Conservation (phyloP, 2,329 filamentous ascomycete genomes). For the Colletotrichum graminicola region DNA sequence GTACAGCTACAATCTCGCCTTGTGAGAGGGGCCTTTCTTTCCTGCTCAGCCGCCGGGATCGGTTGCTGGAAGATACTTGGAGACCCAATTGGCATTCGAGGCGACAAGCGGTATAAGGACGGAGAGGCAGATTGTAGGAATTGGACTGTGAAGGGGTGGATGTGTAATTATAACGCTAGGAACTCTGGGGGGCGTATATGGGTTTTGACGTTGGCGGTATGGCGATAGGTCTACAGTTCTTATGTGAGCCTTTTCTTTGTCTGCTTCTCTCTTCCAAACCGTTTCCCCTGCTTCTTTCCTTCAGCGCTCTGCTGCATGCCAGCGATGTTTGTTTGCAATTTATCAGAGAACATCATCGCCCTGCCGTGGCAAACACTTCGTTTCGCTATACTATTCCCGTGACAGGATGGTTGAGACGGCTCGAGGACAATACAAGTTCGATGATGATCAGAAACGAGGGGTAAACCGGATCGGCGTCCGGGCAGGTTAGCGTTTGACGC, state of each 20-base stretch:
- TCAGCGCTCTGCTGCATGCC: background rate
- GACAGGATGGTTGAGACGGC: background rate
- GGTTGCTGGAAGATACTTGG: background rate
- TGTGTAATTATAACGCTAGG: conserved; percentile 33
- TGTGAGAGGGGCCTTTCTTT: conserved; percentile 62
- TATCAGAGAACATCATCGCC: background rate
- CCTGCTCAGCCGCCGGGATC: conserved; percentile 49
- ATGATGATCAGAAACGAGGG: background rate
- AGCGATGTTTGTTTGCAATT: no score
- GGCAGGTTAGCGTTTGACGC: background rate
- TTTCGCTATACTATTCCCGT: background rate
- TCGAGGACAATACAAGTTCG: no score
- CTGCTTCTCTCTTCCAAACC: background rate
- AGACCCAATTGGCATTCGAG: background rate
- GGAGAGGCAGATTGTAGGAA: conserved; percentile 8
- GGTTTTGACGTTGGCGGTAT: conserved; percentile 33
- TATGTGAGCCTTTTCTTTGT: conserved; percentile 7
- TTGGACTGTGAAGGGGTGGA: background rate
- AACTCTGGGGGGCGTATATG: conserved; percentile 13
- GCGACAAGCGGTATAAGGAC: background rate
- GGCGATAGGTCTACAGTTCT: conserved; percentile 34
- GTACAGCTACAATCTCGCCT: conserved; percentile 75
- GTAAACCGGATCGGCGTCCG: background rate
- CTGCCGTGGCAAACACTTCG: no score
- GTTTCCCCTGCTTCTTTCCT: background rate